phyloP scores from a whole-genome alignment of 257 asterid species.

The Agastache rugosa region DNA sequence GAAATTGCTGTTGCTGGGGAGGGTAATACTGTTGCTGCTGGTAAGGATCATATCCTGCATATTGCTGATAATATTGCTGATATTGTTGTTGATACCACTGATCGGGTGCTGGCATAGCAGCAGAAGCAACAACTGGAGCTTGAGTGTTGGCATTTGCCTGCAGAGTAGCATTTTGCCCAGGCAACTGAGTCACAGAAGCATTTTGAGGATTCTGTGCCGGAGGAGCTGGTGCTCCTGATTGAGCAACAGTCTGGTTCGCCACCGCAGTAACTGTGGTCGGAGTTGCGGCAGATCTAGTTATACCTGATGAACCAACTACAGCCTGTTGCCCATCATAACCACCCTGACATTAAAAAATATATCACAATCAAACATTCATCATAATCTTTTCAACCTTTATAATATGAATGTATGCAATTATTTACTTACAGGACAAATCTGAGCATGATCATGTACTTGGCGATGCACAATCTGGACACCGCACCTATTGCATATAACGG shows the following conservation, averaged over 20 bases:
- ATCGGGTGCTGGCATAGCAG: constrained; percentile 59
- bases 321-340: constrained; percentile 69
- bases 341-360: constrained; percentile 55
- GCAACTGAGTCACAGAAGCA: constrained; percentile 48
- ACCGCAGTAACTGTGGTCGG: constrained; percentile 46
- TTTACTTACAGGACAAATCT: constrained; percentile 78
- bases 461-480: constrained; percentile 89
- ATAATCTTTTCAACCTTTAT: constrained; percentile 1
- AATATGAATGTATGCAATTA: constrained; percentile 15
- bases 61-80: constrained; percentile 92
- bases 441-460: constrained; percentile 97
- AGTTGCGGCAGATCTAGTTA: constrained; percentile 50
- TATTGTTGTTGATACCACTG: constrained; percentile 90
- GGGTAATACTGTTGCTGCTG: constrained; percentile 73
- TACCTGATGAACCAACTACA: constrained; percentile 44
- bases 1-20: constrained; percentile 61
- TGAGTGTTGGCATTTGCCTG: constrained; percentile 56
- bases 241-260: constrained; percentile 51
- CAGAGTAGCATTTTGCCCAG: constrained; percentile 61
- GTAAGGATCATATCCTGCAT: constrained; percentile 70
- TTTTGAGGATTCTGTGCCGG: constrained; percentile 60
- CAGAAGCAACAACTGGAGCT: constrained; percentile 51
- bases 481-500: constrained; percentile 89
- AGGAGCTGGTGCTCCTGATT: constrained; percentile 53
- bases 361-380: constrained; percentile 23